Evolutionary conservation across 495 filamentous ascomycete genomes (phyloP).

Genomic region (Cercophora sp.): DNA sequence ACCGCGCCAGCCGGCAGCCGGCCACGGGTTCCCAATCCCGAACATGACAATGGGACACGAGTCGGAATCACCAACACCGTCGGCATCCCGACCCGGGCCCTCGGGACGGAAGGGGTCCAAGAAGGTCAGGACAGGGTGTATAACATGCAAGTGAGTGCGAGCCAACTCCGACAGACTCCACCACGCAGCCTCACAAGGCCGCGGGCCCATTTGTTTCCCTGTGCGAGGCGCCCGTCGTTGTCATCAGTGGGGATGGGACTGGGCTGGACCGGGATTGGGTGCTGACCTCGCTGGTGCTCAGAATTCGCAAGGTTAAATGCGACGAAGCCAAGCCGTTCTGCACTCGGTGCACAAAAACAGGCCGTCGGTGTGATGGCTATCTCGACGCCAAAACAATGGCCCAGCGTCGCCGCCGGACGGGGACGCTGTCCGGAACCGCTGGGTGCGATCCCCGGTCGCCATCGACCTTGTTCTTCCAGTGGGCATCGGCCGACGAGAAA

Average conservation of each 20-base stretch:
- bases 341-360: constrained; percentile 42
- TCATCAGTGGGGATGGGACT: too few relatives aligned
- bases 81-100: constrained; percentile 11
- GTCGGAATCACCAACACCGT: constrained; percentile 25
- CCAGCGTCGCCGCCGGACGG: constrained; percentile 26
- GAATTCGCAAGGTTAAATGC: constrained; percentile 42
- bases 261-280: too few relatives aligned
- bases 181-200: neutral
- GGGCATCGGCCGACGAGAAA: constrained; percentile 32
- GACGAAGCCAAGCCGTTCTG: constrained; percentile 42
- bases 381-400: constrained; percentile 28
- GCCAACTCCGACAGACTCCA: neutral
- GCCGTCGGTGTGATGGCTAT: constrained; percentile 44
- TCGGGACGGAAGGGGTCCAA: constrained; percentile 34
- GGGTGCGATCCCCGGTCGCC: constrained; percentile 15
- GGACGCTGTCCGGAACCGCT: constrained; percentile 1
- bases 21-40: neutral
- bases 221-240: too few relatives aligned
- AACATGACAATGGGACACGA: constrained; percentile 17
- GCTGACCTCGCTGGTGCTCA: constrained; percentile 22
- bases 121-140: constrained; percentile 35
- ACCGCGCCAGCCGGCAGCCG: too few relatives aligned
- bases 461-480: constrained; percentile 21
- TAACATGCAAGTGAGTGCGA: constrained; percentile 35
- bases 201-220: too few relatives aligned